Evolutionary conservation across 352 stramenopile genomes (phyloP).

Genomic region (Phytophthora podocarpi): DNA sequence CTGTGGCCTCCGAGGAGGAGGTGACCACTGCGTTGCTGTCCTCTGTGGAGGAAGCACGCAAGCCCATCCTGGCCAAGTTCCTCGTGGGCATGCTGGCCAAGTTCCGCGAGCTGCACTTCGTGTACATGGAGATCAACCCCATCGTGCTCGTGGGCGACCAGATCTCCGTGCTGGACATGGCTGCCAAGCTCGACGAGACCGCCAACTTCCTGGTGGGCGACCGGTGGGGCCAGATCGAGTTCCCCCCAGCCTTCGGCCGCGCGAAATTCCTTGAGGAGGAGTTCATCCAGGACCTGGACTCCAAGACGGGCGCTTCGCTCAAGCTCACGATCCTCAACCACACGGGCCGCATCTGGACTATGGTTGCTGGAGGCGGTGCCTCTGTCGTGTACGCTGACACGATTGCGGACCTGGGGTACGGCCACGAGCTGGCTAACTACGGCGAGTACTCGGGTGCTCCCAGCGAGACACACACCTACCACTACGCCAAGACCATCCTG

Average conservation of each 20-base stretch:
- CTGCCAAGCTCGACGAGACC: constrained; percentile 97
- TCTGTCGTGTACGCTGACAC: constrained; percentile 98
- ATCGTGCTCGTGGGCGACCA: constrained; percentile 93
- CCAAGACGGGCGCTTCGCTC: constrained; percentile 95
- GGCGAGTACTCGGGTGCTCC: constrained; percentile 97
- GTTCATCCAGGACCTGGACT: constrained; percentile 95
- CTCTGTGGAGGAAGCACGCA: constrained; percentile 80
- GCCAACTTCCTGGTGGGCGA: constrained; percentile 93
- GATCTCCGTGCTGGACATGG: constrained; percentile 96
- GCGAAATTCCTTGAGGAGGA: constrained; percentile 96
- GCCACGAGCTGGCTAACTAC: constrained; percentile 96
- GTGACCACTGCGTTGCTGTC: constrained; percentile 78
- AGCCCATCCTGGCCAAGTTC: constrained; percentile 90
- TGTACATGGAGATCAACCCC: constrained; percentile 99
- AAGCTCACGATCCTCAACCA: constrained; percentile 98
- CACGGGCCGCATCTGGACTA: constrained; percentile 95
- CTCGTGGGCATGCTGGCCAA: constrained; percentile 90
- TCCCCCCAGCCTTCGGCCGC: constrained; percentile 95
- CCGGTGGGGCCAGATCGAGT: constrained; percentile 94
- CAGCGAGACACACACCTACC: constrained; percentile 95
- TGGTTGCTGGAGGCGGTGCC: constrained; percentile 96
- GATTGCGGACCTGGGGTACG: constrained; percentile 95
- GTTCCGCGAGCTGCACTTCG: constrained; percentile 96
- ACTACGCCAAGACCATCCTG: constrained; percentile 97
- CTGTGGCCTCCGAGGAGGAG: constrained; percentile 65